Evolutionary conservation across 2,329 filamentous ascomycete genomes (phyloP).

Genomic region (Colletotrichum brevisporum): DNA sequence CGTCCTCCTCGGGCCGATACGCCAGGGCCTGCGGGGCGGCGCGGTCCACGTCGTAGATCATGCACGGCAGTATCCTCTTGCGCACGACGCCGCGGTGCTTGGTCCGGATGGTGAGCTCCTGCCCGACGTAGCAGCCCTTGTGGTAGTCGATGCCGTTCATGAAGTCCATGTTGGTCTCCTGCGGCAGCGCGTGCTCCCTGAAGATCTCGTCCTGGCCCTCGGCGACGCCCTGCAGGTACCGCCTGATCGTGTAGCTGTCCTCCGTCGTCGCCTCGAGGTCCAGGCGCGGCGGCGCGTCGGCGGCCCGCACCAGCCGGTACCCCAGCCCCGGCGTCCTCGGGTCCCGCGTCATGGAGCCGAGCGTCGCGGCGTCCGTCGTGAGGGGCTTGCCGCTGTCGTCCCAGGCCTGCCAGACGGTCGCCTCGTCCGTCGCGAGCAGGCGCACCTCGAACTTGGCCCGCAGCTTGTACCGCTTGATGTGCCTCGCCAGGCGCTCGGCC

Average conservation of each 20-base stretch:
- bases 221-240: slow-evolving; percentile 85
- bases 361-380: slow-evolving; percentile 22
- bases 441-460: slow-evolving; percentile 82
- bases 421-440: slow-evolving; percentile 75
- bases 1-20: slow-evolving; percentile 58
- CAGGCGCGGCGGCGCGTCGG: slow-evolving; percentile 50
- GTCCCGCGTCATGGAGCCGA: slow-evolving; percentile 62
- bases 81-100: slow-evolving; percentile 94
- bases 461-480: slow-evolving; percentile 89
- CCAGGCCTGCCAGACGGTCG: slow-evolving; percentile 83
- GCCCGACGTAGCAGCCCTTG: slow-evolving; percentile 97
- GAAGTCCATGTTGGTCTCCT: slow-evolving; percentile 91
- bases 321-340: slow-evolving; percentile 70
- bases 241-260: slow-evolving; percentile 78
- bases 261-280: slow-evolving; percentile 64
- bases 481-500: slow-evolving; percentile 73
- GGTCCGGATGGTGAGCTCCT: slow-evolving; percentile 96
- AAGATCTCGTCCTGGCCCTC: slow-evolving; percentile 88
- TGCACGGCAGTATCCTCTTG: slow-evolving; percentile 87
- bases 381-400: slow-evolving; percentile 56
- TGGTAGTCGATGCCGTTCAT: slow-evolving; percentile 90
- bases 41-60: slow-evolving; percentile 72
- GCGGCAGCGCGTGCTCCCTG: slow-evolving; percentile 80
- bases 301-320: slow-evolving; percentile 59
- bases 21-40: slow-evolving; percentile 56